Percentiles rank a stretch among this genome's conserved stretches.
Evolutionary conservation across 2,329 filamentous ascomycete species (phyloP).

Genomic region (Xylaria digitata): DNA sequence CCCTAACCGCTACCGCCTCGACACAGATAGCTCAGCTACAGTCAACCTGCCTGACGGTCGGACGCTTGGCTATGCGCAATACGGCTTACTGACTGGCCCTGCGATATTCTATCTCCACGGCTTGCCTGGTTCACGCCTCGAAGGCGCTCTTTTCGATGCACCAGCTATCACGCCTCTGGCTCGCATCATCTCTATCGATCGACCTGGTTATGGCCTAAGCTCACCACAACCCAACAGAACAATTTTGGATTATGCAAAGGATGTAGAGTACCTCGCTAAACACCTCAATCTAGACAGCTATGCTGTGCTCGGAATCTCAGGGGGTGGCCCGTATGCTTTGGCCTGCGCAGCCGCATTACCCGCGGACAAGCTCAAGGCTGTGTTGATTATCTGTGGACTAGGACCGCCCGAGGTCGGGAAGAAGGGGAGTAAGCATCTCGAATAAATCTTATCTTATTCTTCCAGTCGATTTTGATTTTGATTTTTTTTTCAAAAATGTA

Average conservation of each 20-base stretch:
- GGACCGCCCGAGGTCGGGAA: constrained; percentile 23
- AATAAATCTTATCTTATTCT: neutral
- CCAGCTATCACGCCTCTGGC: constrained; percentile 29
- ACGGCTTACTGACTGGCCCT: constrained; percentile 21
- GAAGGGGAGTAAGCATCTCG: constrained; percentile 23
- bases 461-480: no score
- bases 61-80: constrained; percentile 28
- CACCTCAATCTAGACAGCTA: constrained; percentile 32
- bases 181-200: constrained; percentile 32
- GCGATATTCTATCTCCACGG: constrained; percentile 32
- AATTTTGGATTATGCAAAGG: constrained; percentile 23
- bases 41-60: constrained; percentile 27
- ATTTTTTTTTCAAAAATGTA: neutral
- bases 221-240: constrained; percentile 27
- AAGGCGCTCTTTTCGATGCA: constrained; percentile 31
- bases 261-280: constrained; percentile 24
- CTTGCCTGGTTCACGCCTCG: constrained; percentile 27
- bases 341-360: constrained; percentile 28
- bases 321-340: constrained; percentile 34
- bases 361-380: constrained; percentile 32
- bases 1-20: constrained; percentile 27
- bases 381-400: constrained; percentile 26
- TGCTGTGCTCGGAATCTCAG: constrained; percentile 26
- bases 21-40: constrained; percentile 23
- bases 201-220: constrained; percentile 30